phyloP scores from a whole-genome alignment of 352 stramenopile genomes.

The Phytophthora boehmeriae region DNA sequence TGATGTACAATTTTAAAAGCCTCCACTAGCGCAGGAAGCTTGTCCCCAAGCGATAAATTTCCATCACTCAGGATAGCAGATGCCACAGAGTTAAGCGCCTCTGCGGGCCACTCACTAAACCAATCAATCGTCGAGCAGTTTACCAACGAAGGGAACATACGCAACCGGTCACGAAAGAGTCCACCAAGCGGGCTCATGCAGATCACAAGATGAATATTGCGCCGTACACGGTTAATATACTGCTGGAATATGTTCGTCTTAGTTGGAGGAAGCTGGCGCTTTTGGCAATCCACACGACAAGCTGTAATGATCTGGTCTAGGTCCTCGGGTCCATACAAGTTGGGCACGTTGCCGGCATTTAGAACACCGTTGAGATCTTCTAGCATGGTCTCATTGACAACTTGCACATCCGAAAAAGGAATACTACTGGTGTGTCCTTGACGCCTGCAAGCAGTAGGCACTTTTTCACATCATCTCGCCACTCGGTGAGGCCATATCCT shows the following conservation, averaged over 20 bases:
- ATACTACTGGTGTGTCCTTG: conserved; percentile 92
- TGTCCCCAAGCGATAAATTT: conserved; percentile 70
- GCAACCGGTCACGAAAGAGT: conserved; percentile 79
- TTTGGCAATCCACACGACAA: conserved; percentile 92
- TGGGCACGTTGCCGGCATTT: conserved; percentile 95
- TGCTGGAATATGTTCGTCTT: conserved; percentile 96
- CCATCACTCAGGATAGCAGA: conserved; percentile 86
- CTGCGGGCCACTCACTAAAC: conserved; percentile 89
- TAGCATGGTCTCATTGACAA: conserved; percentile 95
- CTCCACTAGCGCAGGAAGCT: conserved; percentile 63
- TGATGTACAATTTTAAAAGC: conserved; percentile 90
- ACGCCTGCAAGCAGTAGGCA: conserved; percentile 89
- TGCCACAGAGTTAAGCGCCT: conserved; percentile 84
- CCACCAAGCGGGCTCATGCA: conserved; percentile 87
- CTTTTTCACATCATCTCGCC: conserved; percentile 94
- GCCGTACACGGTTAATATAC: conserved; percentile 92
- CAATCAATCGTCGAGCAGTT: conserved; percentile 91
- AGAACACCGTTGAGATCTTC: conserved; percentile 95
- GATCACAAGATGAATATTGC: conserved; percentile 93
- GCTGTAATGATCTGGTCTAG: conserved; percentile 92
- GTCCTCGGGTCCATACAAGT: conserved; percentile 93
- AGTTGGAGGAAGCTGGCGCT: conserved; percentile 90
- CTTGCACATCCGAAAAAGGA: conserved; percentile 96
- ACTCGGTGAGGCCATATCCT: conserved; percentile 92
- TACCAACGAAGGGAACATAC: conserved; percentile 90